Evolutionary conservation across 192 early-diverging fungal genomes (phyloP).

Genomic region (Endogone sp.): DNA sequence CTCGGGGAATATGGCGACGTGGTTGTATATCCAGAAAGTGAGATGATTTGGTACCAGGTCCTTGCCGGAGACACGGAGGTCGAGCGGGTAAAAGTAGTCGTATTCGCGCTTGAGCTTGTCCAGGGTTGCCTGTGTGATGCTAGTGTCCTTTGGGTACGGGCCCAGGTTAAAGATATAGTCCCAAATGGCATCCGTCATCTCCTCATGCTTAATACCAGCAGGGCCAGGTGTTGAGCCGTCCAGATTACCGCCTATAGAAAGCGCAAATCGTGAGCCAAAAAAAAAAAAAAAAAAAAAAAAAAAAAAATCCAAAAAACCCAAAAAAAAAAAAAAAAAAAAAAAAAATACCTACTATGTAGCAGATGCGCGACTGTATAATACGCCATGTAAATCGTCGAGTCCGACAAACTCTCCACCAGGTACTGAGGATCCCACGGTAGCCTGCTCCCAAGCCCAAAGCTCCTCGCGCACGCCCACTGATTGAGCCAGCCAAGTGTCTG

Average conservation of each 20-base stretch:
- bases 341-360: constrained; percentile 57
- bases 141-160: constrained; percentile 50
- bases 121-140: constrained; percentile 64
- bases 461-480: constrained; percentile 95
- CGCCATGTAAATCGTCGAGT: constrained; percentile 99
- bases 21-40: constrained; percentile 96
- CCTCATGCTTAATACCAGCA: constrained; percentile 69
- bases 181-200: constrained; percentile 93
- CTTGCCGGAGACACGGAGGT: constrained; percentile 94
- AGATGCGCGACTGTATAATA: constrained; percentile 97
- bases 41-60: constrained; percentile 98
- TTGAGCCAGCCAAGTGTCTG: constrained; percentile 89
- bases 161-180: constrained; percentile 83
- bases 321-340: background rate
- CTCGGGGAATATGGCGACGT: constrained; percentile 92
- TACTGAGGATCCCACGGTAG: constrained; percentile 92
- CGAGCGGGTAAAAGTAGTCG: constrained; percentile 97
- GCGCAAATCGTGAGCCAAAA: constrained; percentile 18
- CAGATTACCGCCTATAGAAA: constrained; percentile 47
- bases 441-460: constrained; percentile 87
- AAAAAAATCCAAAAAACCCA: background rate
- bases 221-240: constrained; percentile 78
- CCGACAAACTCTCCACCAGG: constrained; percentile 94
- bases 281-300: constrained; percentile 2
- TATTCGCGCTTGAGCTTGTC: constrained; percentile 84